Evolutionary conservation across 2,329 filamentous ascomycete genomes (phyloP).

Genomic region (Talaromyces sp.): DNA sequence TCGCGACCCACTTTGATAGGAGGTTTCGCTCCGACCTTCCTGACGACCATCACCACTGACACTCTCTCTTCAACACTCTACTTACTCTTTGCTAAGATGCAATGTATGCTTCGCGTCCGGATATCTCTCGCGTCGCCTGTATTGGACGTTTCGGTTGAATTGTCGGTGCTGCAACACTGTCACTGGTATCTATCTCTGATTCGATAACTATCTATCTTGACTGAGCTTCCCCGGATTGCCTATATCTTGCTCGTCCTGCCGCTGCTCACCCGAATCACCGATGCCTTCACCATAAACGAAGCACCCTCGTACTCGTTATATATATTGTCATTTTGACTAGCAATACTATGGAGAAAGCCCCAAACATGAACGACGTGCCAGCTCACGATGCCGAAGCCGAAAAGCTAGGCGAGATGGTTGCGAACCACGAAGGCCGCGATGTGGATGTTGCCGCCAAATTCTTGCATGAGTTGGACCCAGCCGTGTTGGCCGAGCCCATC

Average conservation of each 20-base stretch:
- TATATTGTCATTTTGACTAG: too few species aligned
- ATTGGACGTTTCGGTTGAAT: background rate
- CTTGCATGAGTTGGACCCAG: slow-evolving; percentile 28
- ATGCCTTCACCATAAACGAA: background rate
- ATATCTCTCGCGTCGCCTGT: background rate
- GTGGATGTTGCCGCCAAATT: slow-evolving; percentile 33
- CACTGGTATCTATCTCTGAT: background rate
- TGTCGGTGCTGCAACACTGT: background rate
- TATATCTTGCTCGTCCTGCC: slow-evolving; percentile 6
- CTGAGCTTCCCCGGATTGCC: slow-evolving; percentile 1
- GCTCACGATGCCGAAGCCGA: background rate
- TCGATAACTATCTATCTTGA: background rate
- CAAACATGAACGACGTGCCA: background rate
- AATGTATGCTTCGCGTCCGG: background rate
- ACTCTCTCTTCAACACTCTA: background rate
- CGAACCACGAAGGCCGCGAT: slow-evolving; percentile 10
- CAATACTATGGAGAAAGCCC: background rate
- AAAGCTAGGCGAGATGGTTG: slow-evolving; percentile 20
- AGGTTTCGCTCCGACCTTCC: slow-evolving; percentile 19
- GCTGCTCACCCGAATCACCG: background rate
- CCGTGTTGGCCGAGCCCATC: slow-evolving; percentile 27
- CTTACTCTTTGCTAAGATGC: background rate
- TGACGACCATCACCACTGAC: background rate
- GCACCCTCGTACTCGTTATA: too few species aligned
- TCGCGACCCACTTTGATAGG: background rate